Base-by-base conservation (phyloP, 2,329 filamentous ascomycete genomes). In the Ophiostoma sp. region DNA sequence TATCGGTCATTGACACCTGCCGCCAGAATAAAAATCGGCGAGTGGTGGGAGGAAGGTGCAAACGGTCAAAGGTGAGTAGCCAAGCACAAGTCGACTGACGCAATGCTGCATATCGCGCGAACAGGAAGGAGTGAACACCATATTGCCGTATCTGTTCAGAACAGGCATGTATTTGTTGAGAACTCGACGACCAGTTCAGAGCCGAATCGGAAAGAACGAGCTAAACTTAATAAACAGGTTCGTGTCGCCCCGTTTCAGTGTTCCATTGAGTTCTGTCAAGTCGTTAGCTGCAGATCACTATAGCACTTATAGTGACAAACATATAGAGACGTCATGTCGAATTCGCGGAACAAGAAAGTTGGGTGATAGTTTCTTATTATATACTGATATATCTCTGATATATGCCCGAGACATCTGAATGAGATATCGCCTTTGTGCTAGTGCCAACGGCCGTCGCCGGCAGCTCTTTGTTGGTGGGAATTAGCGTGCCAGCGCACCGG, bases 71-170 rank as follows among this genome's bases (percentile, higher is more conserved):
- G 64, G 10, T 44, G 4, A 33, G 23, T n/a, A 57, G 52, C 52
- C 52, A 57, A 57, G n/a, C 52, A 57, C 52, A 31, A 15, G 52
- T 57, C 52, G 60, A 60, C 70, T 68, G 70, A 67, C 67, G 60
- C 69, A 71, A 71, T 68, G 23, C n/a, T 68, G 70, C 67, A 68
- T 67, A 35, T 36, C 33, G 57, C 15, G 60, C 60, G 66, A 41
- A 52, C 20, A 67, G 66, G 64, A 31, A 70, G 33, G 69, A 57
- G 33, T 27, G 27, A 70, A n/a, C 11, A 36, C 23, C 54, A 27
- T 60, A 54, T 41, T 62, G 41, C 23, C 27, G 33, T 11, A n/a
- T 10, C 15, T 62, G 62, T 4, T 33, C n/a, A 62, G 31, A 65
- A 6, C 8, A 6, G 35, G 23, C 33, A 27, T n/a, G 23, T 27